Conservation (phyloP, 2,329 filamentous ascomycete species). For the Penicillium italicum region DNA sequence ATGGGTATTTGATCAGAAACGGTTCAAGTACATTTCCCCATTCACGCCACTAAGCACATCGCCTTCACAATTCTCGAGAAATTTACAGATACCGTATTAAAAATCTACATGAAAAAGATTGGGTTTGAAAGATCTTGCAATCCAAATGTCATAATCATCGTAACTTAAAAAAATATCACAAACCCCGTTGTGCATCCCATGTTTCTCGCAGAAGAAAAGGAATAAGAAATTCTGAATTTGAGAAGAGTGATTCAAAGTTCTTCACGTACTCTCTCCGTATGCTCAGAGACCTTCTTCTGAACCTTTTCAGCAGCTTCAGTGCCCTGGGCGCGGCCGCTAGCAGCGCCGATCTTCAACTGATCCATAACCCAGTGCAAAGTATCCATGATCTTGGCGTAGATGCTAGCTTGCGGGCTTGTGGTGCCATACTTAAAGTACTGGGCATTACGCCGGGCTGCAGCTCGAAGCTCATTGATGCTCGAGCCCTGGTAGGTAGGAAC, state of each 20-base stretch:
- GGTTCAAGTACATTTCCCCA: too few species aligned
- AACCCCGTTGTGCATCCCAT: not conserved
- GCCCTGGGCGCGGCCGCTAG: slow-evolving; percentile 47
- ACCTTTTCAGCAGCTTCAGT: slow-evolving; percentile 47
- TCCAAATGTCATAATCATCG: slow-evolving; percentile 21
- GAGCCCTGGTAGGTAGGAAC: slow-evolving; percentile 65
- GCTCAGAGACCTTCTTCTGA: slow-evolving; percentile 49
- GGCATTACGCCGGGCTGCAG: slow-evolving; percentile 66
- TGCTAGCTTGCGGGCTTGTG: slow-evolving; percentile 59
- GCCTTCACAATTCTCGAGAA: not conserved
- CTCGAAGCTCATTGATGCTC: slow-evolving; percentile 65
- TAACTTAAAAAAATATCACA: slow-evolving; percentile 8
- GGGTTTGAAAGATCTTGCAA: not conserved
- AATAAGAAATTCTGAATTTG: not conserved
- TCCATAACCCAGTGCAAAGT: slow-evolving; percentile 48
- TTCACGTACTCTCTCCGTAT: slow-evolving; percentile 39
- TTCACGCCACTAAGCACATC: not conserved
- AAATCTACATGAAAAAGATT: not conserved
- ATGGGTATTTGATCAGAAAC: too few species aligned
- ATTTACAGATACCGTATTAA: not conserved
- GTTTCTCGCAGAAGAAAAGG: not conserved
- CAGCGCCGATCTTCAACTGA: slow-evolving; percentile 48
- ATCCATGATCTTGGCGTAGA: slow-evolving; percentile 60
- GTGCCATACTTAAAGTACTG: slow-evolving; percentile 77
- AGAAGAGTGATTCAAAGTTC: slow-evolving; percentile 27